These are phyloP conservation scores for Claviceps spartinae DNA, from an alignment of 2,329 filamentous ascomycete species.

Conservation along the genomic window DNA sequence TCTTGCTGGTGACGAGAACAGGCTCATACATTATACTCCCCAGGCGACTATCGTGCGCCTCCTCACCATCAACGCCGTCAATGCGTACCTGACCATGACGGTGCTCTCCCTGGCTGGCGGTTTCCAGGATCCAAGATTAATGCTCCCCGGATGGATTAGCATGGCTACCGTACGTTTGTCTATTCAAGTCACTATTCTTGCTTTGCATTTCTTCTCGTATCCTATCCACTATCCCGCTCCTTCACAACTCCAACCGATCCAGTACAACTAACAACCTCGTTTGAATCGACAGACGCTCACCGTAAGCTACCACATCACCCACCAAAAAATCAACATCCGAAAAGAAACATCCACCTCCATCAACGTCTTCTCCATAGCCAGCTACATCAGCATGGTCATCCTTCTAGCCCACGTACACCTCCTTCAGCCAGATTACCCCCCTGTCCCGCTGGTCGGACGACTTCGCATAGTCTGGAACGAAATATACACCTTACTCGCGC, in stretches of 20 bases:
- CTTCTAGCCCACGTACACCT: conserved; percentile 54
- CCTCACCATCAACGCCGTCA: conserved; percentile 58
- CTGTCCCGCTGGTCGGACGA: conserved; percentile 41
- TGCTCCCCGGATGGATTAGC: conserved; percentile 65
- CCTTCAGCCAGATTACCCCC: conserved; percentile 45
- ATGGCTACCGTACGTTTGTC: conserved; percentile 50
- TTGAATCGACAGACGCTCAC: conserved; percentile 45
- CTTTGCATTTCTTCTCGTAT: neutral
- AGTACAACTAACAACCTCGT: neutral
- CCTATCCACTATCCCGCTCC: neutral
- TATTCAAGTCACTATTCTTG: neutral
- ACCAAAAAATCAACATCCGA: conserved; percentile 66
- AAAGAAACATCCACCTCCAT: conserved; percentile 69
- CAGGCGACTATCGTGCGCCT: conserved; percentile 70
- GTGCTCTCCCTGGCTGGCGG: conserved; percentile 58
- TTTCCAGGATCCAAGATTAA: conserved; percentile 53
- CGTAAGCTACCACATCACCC: conserved; percentile 61
- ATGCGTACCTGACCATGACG: conserved; percentile 62
- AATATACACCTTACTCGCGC: conserved; percentile 15
- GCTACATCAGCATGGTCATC: conserved; percentile 61
- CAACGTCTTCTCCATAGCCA: conserved; percentile 61
- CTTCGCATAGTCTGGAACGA: conserved; percentile 21
- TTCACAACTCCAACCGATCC: neutral
- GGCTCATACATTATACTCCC: conserved; percentile 75
- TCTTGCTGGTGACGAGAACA: conserved; percentile 16